Evolutionary conservation across 202 grass and related monocot genomes (phyloP).

Genomic region (Tripidium arundinaceum): DNA sequence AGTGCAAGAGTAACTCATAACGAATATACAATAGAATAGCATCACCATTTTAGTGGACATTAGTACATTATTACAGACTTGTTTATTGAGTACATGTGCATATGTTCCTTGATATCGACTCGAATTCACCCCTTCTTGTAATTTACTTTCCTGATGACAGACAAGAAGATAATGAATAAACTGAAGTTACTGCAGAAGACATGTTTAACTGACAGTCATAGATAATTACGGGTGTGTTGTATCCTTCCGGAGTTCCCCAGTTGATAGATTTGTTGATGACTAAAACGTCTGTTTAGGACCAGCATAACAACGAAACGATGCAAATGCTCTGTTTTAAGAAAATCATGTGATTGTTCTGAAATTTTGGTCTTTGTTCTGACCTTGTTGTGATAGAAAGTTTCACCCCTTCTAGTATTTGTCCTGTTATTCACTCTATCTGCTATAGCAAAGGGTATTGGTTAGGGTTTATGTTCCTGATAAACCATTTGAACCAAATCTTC

Average conservation of each 20-base stretch:
- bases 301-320: too few relatives aligned
- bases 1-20: not conserved
- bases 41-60: not conserved
- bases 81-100: not conserved
- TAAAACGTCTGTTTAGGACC: too few relatives aligned
- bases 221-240: not conserved
- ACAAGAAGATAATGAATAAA: not conserved
- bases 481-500: not conserved
- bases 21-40: not conserved
- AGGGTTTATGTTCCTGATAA: not conserved
- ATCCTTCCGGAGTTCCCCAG: not conserved
- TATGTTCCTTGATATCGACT: not conserved
- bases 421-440: not conserved
- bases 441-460: not conserved
- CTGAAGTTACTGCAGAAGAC: not conserved
- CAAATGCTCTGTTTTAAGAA: too few relatives aligned
- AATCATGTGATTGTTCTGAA: not conserved
- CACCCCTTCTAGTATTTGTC: not conserved
- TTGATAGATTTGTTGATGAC: not conserved
- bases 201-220: not conserved
- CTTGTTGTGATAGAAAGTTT: not conserved
- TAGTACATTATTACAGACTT: not conserved
- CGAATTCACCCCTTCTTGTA: not conserved
- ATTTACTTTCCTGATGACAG: not conserved
- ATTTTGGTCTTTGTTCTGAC: not conserved